Evolutionary conservation across 176 grass and related monocot species (phyloP), one percentile per base, ranked within the genome.

Genomic region (Oryza rufipogon): DNA sequence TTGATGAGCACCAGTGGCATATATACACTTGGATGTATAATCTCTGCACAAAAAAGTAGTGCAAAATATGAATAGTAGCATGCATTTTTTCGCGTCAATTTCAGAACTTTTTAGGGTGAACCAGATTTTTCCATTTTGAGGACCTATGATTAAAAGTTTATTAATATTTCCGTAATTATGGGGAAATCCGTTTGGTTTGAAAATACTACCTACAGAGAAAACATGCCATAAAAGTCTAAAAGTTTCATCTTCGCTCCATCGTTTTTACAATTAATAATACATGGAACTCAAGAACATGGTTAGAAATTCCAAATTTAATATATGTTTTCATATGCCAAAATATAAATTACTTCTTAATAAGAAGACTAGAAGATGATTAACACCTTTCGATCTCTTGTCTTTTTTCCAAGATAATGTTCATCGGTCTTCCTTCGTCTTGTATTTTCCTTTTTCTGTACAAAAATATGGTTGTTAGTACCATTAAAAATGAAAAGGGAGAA

Each of bases 301-400:
- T 79, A 77, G 77, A 78, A 75, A 56, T 16, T 77, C 9, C 12
- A 77, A 83, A 6, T 63, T 26, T 68, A 48, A 8, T 26, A 28
- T 71, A 49, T 73, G 23, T 39, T 68, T 82, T 28, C 6, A 34
- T 14, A 26, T 36, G 34, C 47, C 1, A 73, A 58, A 77, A 69
- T 20, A 86, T 15, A 79, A 80, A 70, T 25, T 80, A 16, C 60
- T 67, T 48, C 64, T 70, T 70, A 51, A 23, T 47, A 77, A 80
- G 73, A 85, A 66, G 36, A 22, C 9, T 16, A 22, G 11, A 20
- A 33, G 80, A 47, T 4, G 11, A 80, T 56, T 9, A n/a, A 70
- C 86, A 99, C 97, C 93, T 96, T 99, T 74, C 75, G 86, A 58
- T 91, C 90, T 91, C 89, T 98, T 65, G 86, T 78, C 71, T 94